phyloP scores from a whole-genome alignment of 2,329 filamentous ascomycete genomes.

The Nemania serpens region DNA sequence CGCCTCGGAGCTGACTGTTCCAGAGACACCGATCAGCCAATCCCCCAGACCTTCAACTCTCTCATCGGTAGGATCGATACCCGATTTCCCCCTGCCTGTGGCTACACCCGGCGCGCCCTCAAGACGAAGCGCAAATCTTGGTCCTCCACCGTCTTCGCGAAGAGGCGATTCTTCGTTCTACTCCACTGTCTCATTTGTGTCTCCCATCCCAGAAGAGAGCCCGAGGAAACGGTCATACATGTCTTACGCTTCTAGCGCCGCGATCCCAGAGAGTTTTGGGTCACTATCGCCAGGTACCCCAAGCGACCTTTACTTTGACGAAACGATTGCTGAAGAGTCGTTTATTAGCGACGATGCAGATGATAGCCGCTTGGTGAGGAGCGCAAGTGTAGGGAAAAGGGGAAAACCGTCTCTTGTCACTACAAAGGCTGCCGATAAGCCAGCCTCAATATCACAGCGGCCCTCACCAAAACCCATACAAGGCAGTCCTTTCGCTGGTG shows the following conservation, averaged over 20 bases:
- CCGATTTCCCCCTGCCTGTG: conserved; percentile 59
- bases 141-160: conserved; percentile 64
- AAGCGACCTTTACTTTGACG: conserved; percentile 56
- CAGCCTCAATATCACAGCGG: conserved; percentile 36
- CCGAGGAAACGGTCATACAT: conserved; percentile 60
- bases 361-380: conserved; percentile 62
- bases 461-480: conserved; percentile 47
- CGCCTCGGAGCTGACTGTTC: conserved; percentile 48
- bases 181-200: conserved; percentile 69
- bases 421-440: conserved; percentile 43
- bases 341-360: conserved; percentile 55
- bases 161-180: conserved; percentile 68
- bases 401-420: conserved; percentile 62
- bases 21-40: conserved; percentile 52
- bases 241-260: conserved; percentile 74
- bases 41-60: conserved; percentile 58
- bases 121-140: conserved; percentile 58
- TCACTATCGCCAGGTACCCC: conserved; percentile 54
- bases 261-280: conserved; percentile 71
- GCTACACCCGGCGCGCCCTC: conserved; percentile 41
- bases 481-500: conserved; percentile 46
- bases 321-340: conserved; percentile 53
- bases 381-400: conserved; percentile 64
- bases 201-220: conserved; percentile 76
- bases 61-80: conserved; percentile 61